Base-by-base conservation (phyloP, 2,329 filamentous ascomycete species). In the Fusarium brachygibbosum region DNA sequence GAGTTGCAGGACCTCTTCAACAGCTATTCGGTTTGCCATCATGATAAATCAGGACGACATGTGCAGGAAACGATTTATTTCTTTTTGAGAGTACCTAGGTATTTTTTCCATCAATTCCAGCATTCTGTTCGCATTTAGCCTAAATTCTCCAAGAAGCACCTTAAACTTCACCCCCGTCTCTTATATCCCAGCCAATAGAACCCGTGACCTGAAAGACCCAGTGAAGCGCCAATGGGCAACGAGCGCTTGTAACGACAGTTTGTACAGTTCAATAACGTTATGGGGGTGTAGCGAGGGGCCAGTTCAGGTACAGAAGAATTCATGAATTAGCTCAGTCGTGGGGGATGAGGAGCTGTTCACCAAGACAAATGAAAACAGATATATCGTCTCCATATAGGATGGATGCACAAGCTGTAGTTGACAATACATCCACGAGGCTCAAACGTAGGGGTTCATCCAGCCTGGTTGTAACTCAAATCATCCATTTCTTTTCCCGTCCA, bases 161-260 rank as follows among this genome's bases (percentile, higher is more conserved):
- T 65, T 37, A 19, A 42, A 37, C 40, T 32, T 32, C 46, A 34
- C 59, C 34, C 54, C 38, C 19, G n/a, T 50, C 19, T 32, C 34
- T 31, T 21, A 65, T 66, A 71, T 55, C 69, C 69, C 51, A 42
- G 42, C 71, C 62, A 74, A 72, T 74, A 45, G 42, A 48, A 52
- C 52, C 25, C 37, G 38, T 44, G 53, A 50, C 50, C 40, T 63
- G 21, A 17, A 57, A 58, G 49, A 45, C 56, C 52, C 23, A 45
- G 55, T 53, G 55, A 63, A 58, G 32, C 44, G 38, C 73, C 73
- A 75, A 75, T 75, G 28, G 56, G 35, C 52, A 50, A 23, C 32
- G 37, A 59, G 73, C 73, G 73, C 73, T 75, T 75, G 61, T 75
- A 75, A 50, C 32, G 32, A 45, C 35, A 38, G 32, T 40, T 6